Conservation (phyloP, 177 flowering plant genomes). For the Vitis hybrid region DNA sequence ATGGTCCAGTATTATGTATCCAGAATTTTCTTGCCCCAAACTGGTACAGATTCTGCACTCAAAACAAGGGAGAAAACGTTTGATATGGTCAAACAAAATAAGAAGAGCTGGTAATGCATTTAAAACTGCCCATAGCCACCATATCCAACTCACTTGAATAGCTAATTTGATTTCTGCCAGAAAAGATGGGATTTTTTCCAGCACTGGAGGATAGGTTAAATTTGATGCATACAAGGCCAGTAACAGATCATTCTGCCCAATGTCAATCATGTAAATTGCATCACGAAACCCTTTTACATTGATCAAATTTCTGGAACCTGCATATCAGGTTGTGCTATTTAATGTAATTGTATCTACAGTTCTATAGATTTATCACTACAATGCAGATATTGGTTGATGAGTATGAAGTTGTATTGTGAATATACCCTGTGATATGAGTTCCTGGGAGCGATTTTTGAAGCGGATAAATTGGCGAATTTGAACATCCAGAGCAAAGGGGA, state of each 20-base stretch:
- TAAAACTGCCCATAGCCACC: not conserved
- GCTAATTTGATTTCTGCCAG: constrained; percentile 46
- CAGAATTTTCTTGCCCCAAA: constrained; percentile 47
- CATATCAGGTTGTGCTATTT: not conserved
- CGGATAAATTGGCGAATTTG: constrained; percentile 39
- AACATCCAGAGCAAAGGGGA: constrained; percentile 8
- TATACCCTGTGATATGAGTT: constrained; percentile 30
- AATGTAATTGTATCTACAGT: not conserved
- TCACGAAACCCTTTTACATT: constrained; percentile 34
- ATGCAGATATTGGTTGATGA: too few species aligned
- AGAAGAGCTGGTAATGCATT: too few species aligned
- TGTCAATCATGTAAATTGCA: constrained; percentile 51
- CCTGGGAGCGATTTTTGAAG: constrained; percentile 35
- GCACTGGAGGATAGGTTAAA: constrained; percentile 30
- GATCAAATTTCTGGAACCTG: constrained; percentile 30
- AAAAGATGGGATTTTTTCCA: constrained; percentile 41
- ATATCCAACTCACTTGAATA: constrained; percentile 28
- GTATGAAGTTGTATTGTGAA: not conserved
- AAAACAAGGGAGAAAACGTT: too few species aligned
- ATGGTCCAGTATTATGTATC: constrained; percentile 53
- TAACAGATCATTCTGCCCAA: constrained; percentile 53
- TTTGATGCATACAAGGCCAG: constrained; percentile 35
- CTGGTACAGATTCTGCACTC: constrained; percentile 35
- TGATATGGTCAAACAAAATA: too few species aligned
- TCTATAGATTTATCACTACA: too few species aligned